phyloP scores from a whole-genome alignment of 116 monocot species.

The Trichopus zeylanicus region DNA sequence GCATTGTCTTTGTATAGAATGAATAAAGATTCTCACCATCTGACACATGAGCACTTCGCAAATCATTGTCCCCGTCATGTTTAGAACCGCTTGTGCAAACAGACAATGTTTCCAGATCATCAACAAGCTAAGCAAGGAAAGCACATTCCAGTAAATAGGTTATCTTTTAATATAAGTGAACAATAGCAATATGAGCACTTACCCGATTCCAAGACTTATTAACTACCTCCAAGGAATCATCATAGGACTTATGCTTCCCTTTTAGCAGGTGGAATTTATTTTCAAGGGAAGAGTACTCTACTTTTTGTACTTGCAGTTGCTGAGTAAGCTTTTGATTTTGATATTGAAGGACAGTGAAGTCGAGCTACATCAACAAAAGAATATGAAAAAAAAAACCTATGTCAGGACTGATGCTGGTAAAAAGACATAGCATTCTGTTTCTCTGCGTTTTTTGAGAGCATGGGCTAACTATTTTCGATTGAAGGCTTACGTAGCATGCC shows the following conservation, averaged over 20 bases:
- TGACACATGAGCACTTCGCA: conserved; percentile 3
- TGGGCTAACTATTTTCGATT: too few species aligned
- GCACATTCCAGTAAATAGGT: too few species aligned
- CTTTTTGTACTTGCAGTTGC: conserved; percentile 76
- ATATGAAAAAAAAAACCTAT: neutral
- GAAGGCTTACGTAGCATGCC: too few species aligned
- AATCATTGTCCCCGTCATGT: conserved; percentile 16
- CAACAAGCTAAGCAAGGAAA: conserved; percentile 38
- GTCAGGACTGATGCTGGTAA: too few species aligned
- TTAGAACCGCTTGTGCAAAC: conserved; percentile 18
- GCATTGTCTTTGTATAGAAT: too few species aligned
- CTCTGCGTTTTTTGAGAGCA: too few species aligned
- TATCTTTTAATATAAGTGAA: too few species aligned
- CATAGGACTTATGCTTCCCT: conserved; percentile 45
- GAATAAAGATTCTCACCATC: conserved; percentile 20
- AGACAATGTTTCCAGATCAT: conserved; percentile 42
- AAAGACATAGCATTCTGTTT: too few species aligned
- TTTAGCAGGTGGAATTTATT: conserved; percentile 54
- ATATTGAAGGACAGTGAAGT: conserved; percentile 77
- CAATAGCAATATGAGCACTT: neutral
- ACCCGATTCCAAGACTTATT: conserved; percentile 69
- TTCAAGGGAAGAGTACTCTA: conserved; percentile 60
- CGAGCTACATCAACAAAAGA: conserved; percentile 53
- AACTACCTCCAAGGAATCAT: conserved; percentile 40
- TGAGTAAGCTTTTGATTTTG: conserved; percentile 86